Evolutionary conservation across 345 rosid species (phyloP).

Genomic region (Salix exigua): DNA sequence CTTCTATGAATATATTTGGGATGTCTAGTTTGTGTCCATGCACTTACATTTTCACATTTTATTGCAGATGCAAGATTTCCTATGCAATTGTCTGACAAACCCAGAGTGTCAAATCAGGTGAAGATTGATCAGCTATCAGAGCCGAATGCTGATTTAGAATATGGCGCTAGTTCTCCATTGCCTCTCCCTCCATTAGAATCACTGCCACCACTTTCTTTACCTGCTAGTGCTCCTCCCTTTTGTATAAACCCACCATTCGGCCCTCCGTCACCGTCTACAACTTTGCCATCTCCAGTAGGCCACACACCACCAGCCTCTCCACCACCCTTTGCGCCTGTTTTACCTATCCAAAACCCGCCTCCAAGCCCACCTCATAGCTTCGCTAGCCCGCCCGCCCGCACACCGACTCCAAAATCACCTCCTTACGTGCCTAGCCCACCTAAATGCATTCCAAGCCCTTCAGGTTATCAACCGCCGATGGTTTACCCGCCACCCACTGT

Average conservation of each 20-base stretch:
- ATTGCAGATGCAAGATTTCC: slow-evolving; percentile 29
- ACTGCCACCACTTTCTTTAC: slow-evolving; percentile 21
- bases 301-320: slow-evolving; percentile 8
- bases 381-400: background rate
- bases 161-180: slow-evolving; percentile 9
- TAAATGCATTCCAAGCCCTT: slow-evolving; percentile 10
- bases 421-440: slow-evolving; percentile 17
- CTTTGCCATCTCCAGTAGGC: no score
- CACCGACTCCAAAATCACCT: background rate
- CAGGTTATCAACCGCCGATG: background rate
- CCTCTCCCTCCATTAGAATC: slow-evolving; percentile 27
- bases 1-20: no score
- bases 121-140: background rate
- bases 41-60: background rate
- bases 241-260: slow-evolving; percentile 15
- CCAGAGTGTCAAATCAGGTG: background rate
- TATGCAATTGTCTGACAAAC: background rate
- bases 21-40: background rate
- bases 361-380: slow-evolving; percentile 2
- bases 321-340: background rate
- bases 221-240: slow-evolving; percentile 7
- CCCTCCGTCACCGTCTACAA: background rate
- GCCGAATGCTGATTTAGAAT: background rate
- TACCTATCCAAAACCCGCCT: slow-evolving; percentile 3
- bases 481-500: slow-evolving; percentile 1